Base-by-base conservation (phyloP, 345 rosid species). In the Brassica incana region DNA sequence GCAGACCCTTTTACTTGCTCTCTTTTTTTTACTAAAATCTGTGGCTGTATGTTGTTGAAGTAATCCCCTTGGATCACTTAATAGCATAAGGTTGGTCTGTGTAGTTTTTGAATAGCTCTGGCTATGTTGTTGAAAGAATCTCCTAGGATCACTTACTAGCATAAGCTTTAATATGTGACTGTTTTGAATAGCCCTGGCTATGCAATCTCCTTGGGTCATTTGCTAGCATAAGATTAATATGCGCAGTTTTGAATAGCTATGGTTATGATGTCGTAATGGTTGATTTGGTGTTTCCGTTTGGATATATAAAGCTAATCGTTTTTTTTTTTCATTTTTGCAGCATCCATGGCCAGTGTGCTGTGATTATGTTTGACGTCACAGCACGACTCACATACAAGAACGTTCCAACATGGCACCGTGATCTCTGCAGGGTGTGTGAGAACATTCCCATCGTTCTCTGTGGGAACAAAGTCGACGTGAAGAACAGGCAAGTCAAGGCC, bases 361-460 rank as follows among this genome's bases (percentile, higher is more conserved):
- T 95, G 6, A 92, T 95, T 23, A 95, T 95, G 99, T 95, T 95
- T 71, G 99, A 95, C 69, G 99, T 95, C 61, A 95, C 99, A 16
- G 98, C 99, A 8, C 85, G 99, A 33, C 82, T 95, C 84, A 95
- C 98, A 3, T 95, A 95, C 84, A 95, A 95, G 87, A 95, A 95
- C 84, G 97, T 95, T 15, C 98, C 98, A 3, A 95, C 97, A 59
- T 95, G 99, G 99, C 97, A 95, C 64, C 89, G 99, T 30, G 97
- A 95, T 81, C 97, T 95, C 0, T 92, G 97, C 74, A 33, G 68
- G 45, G 68, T 93, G 48, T 93, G 98, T 40, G 98, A 90, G 78
- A 91, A 91, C 77, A 89, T 93, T 36, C 97, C 98, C 0, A 91
- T 93, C 79, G 98, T 93, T 73, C 88, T 93, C 2, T 93, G 98